These are phyloP conservation scores for Gelatoporia subvermispora DNA, from an alignment of 768 basidiomycete genomes.

Conservation along the genomic window DNA sequence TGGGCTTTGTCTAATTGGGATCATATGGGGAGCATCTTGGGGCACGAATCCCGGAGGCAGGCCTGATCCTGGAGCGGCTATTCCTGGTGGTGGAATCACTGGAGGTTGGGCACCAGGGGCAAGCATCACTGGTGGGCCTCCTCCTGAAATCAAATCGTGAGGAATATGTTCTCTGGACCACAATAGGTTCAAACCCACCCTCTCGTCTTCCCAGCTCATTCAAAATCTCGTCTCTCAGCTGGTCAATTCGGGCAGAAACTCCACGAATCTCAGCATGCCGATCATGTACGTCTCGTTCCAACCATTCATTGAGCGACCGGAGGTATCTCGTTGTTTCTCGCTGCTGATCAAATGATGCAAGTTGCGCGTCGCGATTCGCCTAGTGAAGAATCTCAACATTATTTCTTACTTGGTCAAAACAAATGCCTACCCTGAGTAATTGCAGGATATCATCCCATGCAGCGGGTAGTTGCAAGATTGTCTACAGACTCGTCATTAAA, in stretches of 20 bases:
- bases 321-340: constrained; percentile 79
- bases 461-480: constrained; percentile 56
- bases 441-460: constrained; percentile 64
- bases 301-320: constrained; percentile 71
- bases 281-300: constrained; percentile 73
- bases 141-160: background rate
- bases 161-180: too few relatives aligned
- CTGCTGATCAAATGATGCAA: constrained; percentile 74
- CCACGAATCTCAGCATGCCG: constrained; percentile 69
- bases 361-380: constrained; percentile 74
- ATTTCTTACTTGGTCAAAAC: background rate
- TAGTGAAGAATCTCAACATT: too few relatives aligned
- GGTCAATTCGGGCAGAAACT: constrained; percentile 57
- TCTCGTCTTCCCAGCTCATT: constrained; percentile 7
- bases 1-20: background rate
- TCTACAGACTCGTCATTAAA: constrained; percentile 33
- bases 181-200: constrained; percentile 6
- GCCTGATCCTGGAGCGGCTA: background rate
- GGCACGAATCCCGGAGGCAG: constrained; percentile 9
- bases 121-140: background rate
- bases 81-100: constrained; percentile 3
- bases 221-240: constrained; percentile 29
- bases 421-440: constrained; percentile 53
- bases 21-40: background rate
- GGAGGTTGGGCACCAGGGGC: background rate